Base-by-base conservation (phyloP, 257 asterid genomes). In the Leonotis leonurus region DNA sequence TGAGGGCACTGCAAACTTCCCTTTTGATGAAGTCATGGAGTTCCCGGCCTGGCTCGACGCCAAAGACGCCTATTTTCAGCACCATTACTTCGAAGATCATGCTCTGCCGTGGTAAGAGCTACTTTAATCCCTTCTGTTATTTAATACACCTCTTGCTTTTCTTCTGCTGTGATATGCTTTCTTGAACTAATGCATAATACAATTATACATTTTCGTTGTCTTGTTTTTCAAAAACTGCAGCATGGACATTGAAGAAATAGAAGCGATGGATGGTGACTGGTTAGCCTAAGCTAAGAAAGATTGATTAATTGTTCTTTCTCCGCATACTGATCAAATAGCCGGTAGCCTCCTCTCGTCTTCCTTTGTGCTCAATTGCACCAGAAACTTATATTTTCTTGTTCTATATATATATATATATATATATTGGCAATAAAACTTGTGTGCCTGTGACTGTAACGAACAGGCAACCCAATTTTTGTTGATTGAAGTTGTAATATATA, bases 251-350 rank as follows among this genome's bases (percentile, higher is more conserved):
- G 56, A 78, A 68, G 97, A 85, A 73, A 90, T 87, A 66, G 96
- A 90, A 74, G 95, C 85, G 39, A 86, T 86, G 83, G 91, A 89
- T 66, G 97, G 75, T 54, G 97, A 85, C 60, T 90, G 97, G 96
- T 76, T 86, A 60, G 83, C 92, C 73, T 86, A 83, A 50, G 56
- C 10, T n/a, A 78, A 55, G 84, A 71, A 71, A 73, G 81, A 80
- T 79, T 27, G n/a, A 35, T 39, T 60, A 80, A 78, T 79, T 74
- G 64, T 65, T 77, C 65, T 71, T 73, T 56, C 61, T 67, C 44
- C 58, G 65, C 71, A 50, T 49, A 70, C 55, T 73, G 70, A 81
- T 83, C 78, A 79, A 75, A 80, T 80, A 77, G 75, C 68, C 29
- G 74, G 73, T 50, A 35, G 76, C 73, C 70, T 53, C 69, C 48